Percentiles rank a stretch among this genome's conserved stretches.
Conservation (phyloP, 495 filamentous ascomycete species). For the Platismatia glauca region DNA sequence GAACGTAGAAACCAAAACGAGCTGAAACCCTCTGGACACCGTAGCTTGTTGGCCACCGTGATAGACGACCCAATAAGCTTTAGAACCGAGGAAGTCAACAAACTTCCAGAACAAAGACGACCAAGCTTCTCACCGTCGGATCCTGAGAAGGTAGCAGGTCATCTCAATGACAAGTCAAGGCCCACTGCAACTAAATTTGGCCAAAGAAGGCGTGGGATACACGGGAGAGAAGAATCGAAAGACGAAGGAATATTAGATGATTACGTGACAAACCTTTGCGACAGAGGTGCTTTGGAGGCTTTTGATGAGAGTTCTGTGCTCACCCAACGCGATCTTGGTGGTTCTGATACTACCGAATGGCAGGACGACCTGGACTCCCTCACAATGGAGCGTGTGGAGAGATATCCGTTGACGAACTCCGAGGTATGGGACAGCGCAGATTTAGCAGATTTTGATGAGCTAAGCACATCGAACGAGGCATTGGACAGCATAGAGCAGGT, state of each 20-base stretch:
- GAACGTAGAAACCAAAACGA: not conserved
- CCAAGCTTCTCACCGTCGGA: not conserved
- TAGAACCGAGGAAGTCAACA: not conserved
- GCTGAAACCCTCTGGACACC: not conserved
- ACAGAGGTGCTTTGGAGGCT: slow-evolving; percentile 5
- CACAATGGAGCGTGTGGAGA: not conserved
- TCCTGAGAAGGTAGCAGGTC: not conserved
- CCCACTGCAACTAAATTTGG: not conserved
- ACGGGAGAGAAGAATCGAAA: slow-evolving; percentile 18
- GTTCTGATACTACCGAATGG: slow-evolving; percentile 18
- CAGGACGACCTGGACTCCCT: slow-evolving; percentile 11
- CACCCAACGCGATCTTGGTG: slow-evolving; percentile 11
- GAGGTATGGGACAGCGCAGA: slow-evolving; percentile 34
- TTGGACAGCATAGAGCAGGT: slow-evolving; percentile 31
- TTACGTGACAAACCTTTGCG: slow-evolving; percentile 65
- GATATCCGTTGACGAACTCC: not conserved
- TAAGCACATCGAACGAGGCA: slow-evolving; percentile 37
- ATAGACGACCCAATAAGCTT: slow-evolving; percentile 2
- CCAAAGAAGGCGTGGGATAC: slow-evolving; percentile 14
- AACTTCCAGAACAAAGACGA: not conserved
- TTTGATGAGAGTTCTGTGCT: not conserved
- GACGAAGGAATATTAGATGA: slow-evolving; percentile 58
- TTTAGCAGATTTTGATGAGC: slow-evolving; percentile 37
- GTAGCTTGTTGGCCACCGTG: not conserved
- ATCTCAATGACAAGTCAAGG: not conserved